Conservation (phyloP, 1,139 yeast genomes). For the Pichia sp. region DNA sequence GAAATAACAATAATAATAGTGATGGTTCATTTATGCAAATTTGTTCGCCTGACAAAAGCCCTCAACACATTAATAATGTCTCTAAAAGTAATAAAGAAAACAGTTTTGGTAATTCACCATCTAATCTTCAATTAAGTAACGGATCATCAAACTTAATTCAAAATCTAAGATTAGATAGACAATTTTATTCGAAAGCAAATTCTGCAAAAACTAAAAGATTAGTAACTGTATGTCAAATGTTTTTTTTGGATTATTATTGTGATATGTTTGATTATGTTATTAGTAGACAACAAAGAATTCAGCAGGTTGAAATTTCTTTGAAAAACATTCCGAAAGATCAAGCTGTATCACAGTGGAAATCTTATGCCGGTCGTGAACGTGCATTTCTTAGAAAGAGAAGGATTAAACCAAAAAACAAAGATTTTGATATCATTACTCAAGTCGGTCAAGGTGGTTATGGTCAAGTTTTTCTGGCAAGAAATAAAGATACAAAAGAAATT, state of each 20-base stretch:
- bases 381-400: slow-evolving; percentile 82
- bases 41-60: slow-evolving; percentile 27
- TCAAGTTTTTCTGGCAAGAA: slow-evolving; percentile 89
- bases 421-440: slow-evolving; percentile 93
- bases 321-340: slow-evolving; percentile 43
- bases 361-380: slow-evolving; percentile 78
- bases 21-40: slow-evolving; percentile 27
- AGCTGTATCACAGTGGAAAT: slow-evolving; percentile 68
- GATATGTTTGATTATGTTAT: slow-evolving; percentile 93
- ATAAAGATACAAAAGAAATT: slow-evolving; percentile 89
- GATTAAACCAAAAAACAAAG: slow-evolving; percentile 87
- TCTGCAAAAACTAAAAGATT: slow-evolving; percentile 76
- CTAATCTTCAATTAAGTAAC: slow-evolving; percentile 19
- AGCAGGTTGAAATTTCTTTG: slow-evolving; percentile 56
- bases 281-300: slow-evolving; percentile 72
- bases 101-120: slow-evolving; percentile 22
- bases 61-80: slow-evolving; percentile 1
- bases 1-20: slow-evolving; percentile 3
- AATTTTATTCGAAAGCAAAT: slow-evolving; percentile 54
- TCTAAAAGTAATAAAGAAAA: slow-evolving; percentile 31
- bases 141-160: slow-evolving; percentile 17
- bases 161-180: slow-evolving; percentile 36
- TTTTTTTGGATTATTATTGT: slow-evolving; percentile 90
- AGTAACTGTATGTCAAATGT: slow-evolving; percentile 73
- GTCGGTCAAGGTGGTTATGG: slow-evolving; percentile 99